Evolutionary conservation across 805 yeast species (phyloP).

Genomic region (Lachancea mirantina): DNA sequence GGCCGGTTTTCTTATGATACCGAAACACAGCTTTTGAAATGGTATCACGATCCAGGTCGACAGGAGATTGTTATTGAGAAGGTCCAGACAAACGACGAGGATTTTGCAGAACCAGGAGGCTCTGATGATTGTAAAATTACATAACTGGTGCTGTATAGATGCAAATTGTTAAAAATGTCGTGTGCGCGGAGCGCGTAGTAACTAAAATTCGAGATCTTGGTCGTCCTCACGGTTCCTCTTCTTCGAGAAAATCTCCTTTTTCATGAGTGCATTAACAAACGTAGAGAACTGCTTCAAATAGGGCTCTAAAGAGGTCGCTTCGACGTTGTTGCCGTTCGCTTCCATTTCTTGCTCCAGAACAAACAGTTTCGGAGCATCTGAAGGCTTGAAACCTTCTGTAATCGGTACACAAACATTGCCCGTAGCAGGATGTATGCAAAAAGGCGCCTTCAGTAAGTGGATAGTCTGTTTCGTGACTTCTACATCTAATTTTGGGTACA

Average conservation of each 20-base stretch:
- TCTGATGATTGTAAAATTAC: conserved; percentile 8
- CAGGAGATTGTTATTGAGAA: conserved; percentile 30
- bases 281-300: conserved; percentile 59
- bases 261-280: conserved; percentile 51
- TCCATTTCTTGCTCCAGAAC: conserved; percentile 60
- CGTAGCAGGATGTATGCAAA: conserved; percentile 94
- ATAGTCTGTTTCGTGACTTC: conserved; percentile 86
- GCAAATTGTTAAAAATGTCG: neutral
- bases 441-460: conserved; percentile 92
- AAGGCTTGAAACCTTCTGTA: conserved; percentile 54
- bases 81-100: conserved; percentile 3
- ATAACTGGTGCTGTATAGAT: conserved; percentile 1
- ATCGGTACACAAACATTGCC: conserved; percentile 92
- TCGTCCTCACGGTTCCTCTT: conserved; percentile 38
- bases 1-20: conserved; percentile 52
- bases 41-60: conserved; percentile 54
- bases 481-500: conserved; percentile 89
- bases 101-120: neutral
- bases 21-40: conserved; percentile 50
- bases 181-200: too few species aligned
- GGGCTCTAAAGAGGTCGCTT: conserved; percentile 62
- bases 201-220: conserved; percentile 1
- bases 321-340: conserved; percentile 36
- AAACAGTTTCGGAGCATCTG: conserved; percentile 67
- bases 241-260: conserved; percentile 39